Evolutionary conservation across 495 filamentous ascomycete genomes (phyloP), one percentile per base, ranked within the genome.

Genomic region (Xylaria grammica): DNA sequence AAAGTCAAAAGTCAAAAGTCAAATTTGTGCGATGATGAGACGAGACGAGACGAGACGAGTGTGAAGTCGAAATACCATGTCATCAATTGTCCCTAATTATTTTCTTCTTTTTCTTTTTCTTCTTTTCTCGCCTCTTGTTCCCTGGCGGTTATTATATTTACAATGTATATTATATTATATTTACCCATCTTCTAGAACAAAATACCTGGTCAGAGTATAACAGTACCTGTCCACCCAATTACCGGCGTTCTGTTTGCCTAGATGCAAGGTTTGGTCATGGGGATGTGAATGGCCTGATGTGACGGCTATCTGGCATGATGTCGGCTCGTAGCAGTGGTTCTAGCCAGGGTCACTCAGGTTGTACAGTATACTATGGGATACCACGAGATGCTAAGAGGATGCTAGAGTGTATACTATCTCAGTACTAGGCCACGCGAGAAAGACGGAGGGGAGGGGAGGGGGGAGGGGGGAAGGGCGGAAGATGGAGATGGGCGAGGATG

Each of bases 231-330:
- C 53, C 53, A 59, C 48, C 40, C 44, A 59, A 59, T 46, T 59
- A 59, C 56, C 56, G 56, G 36, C 56, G 34, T 59, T 29, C 40
- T 36, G 56, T 59, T 48, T 59, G 56, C 56, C 40, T 48, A 46
- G 27, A 48, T 61, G 58, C 58, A 61, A 29, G 58, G 58, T 61
- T 61, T 27, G 58, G 42, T 52, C 58, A 61, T 61, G 58, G 48
- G 13, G 44, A n/a, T 22, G 58, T 50, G 58, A 52, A 30, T 61
- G 58, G 58, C 58, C 58, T 61, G 58, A 61, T 61, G 32, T 61
- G 58, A 61, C 58, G 58, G 40, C n/a, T 22, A 40, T 61, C 58
- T 61, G 30, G 58, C 58, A 61, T 61, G 58, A 61, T 61, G 44
- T 52, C 42, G 58, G 58, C 58, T 50, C 13, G 58, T 29, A 7